Base-by-base conservation (phyloP, 2,329 filamentous ascomycete genomes). In the Ascochyta koolunga region DNA sequence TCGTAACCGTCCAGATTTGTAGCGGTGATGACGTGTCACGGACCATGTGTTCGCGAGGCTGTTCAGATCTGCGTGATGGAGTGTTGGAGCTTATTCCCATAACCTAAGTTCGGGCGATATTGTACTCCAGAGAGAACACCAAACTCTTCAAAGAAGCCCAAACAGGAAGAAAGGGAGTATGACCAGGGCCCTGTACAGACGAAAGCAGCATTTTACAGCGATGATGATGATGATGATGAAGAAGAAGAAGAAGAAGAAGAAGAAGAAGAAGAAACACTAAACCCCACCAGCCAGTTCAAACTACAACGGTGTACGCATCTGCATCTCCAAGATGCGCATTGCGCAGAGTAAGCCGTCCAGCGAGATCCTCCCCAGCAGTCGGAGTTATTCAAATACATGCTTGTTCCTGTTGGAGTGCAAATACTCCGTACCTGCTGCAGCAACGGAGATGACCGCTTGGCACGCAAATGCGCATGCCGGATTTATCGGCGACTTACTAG, bases 401-500 rank as follows among this genome's bases (percentile, higher is more conserved):
- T 35, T 35, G 32, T 19, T 7, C n/a, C 18, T 11, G 32, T 8
- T 9, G n/a, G 2, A 18, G n/a, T 18, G 32, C 16, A 35, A 16
- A 35, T 35, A 35, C n/a, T n/a, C n/a, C n/a, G n/a, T n/a, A n/a
- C 31, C 13, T n/a, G 7, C 15, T n/a, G n/a, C 32, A 35, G 11
- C 7, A 35, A 5, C n/a, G 32, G 19, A 7, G 25, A 39, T n/a
- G 27, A 10, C 32, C 11, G 37, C 37, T 41, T 49, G 37, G 37
- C 37, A 15, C 21, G 21, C 19, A 15, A 32, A 21, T n/a, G 37
- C 21, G 22, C 19, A 15, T 49, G 21, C 46, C 46, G 38, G 41
- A 51, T 6, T 45, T 45, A 51, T 41, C 37, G 35, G 42, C 33
- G 42, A 32, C 41, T 4, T 25, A 22, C 40, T 49, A 48, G 44